Evolutionary conservation across 163 green algal species (phyloP).

Genomic region (Trebouxiophyceae sp.): DNA sequence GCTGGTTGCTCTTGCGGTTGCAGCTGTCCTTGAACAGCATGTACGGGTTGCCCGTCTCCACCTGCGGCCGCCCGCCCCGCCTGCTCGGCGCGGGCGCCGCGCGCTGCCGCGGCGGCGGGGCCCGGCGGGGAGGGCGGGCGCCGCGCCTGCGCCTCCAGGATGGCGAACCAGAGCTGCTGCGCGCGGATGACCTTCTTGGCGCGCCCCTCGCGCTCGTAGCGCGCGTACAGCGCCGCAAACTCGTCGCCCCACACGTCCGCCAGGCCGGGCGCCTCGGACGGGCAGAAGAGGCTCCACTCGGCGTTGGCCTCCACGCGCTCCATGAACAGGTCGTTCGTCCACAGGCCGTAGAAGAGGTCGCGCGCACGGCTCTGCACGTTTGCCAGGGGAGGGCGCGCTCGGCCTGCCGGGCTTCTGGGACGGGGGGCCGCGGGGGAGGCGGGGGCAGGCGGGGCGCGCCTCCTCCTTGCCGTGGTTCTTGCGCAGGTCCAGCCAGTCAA

Average conservation of each 20-base stretch:
- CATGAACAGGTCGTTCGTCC: conserved; percentile 98
- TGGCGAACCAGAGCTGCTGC: conserved; percentile 98
- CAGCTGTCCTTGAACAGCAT: conserved; percentile 98
- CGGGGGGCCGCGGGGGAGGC: too few species aligned
- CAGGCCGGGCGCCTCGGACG: conserved; percentile 91
- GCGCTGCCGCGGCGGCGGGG: too few species aligned
- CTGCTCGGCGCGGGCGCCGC: conserved; percentile 93
- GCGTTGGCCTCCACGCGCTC: conserved; percentile 46
- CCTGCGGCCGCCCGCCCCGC: conserved; percentile 21
- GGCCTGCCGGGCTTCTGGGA: too few species aligned
- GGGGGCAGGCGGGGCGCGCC: conserved; percentile 17
- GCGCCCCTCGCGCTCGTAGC: conserved; percentile 74
- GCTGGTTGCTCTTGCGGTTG: conserved; percentile 92
- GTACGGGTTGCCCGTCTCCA: conserved; percentile 93
- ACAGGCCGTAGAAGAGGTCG: conserved; percentile 99
- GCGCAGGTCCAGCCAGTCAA: conserved; percentile 89
- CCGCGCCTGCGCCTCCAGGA: conserved; percentile 85
- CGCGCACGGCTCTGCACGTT: conserved; percentile 65
- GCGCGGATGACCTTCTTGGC: conserved; percentile 79
- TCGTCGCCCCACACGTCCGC: conserved; percentile 91
- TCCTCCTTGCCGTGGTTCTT: conserved; percentile 99
- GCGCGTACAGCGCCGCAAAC: conserved; percentile 58
- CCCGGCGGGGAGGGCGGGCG: not conserved
- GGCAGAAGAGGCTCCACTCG: conserved; percentile 97
- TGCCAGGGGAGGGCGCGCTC: too few species aligned